phyloP scores from a whole-genome alignment of 768 basidiomycete species.

The Fistulinella prunicolor region DNA sequence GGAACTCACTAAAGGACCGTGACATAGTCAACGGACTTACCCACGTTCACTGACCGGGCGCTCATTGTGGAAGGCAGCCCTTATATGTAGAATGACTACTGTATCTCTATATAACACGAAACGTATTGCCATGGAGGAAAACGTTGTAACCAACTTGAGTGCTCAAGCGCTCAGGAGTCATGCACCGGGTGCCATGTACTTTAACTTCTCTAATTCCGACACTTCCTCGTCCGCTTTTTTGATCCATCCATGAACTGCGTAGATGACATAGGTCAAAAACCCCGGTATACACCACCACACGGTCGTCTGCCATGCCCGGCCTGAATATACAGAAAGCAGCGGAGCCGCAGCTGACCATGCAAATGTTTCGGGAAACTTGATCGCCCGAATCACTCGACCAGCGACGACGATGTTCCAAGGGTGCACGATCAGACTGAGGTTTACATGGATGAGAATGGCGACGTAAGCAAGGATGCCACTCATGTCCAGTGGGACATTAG shows the following conservation, averaged over 20 bases:
- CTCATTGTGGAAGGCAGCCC: too few species aligned
- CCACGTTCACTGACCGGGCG: too few species aligned
- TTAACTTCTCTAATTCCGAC: slow-evolving; percentile 48
- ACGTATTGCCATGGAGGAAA: neutral
- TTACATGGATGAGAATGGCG: slow-evolving; percentile 49
- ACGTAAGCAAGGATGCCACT: slow-evolving; percentile 46
- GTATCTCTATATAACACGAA: too few species aligned
- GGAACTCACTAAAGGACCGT: too few species aligned
- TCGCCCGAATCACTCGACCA: slow-evolving; percentile 28
- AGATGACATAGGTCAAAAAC: slow-evolving; percentile 42
- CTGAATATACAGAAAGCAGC: slow-evolving; percentile 45
- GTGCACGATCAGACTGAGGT: slow-evolving; percentile 44
- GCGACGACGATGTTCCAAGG: slow-evolving; percentile 32
- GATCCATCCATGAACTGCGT: slow-evolving; percentile 45
- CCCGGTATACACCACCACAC: slow-evolving; percentile 52
- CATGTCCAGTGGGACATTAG: slow-evolving; percentile 39
- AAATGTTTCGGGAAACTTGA: slow-evolving; percentile 32
- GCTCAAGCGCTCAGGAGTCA: slow-evolving; percentile 22
- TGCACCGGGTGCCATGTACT: slow-evolving; percentile 55
- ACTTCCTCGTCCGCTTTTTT: slow-evolving; percentile 45
- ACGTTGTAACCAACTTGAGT: too few species aligned
- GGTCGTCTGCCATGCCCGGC: slow-evolving; percentile 50
- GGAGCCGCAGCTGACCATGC: slow-evolving; percentile 47
- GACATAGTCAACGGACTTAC: too few species aligned
- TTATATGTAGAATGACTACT: neutral